Conservation (phyloP, 306 rosid species). For the Abrus pulchellus region DNA sequence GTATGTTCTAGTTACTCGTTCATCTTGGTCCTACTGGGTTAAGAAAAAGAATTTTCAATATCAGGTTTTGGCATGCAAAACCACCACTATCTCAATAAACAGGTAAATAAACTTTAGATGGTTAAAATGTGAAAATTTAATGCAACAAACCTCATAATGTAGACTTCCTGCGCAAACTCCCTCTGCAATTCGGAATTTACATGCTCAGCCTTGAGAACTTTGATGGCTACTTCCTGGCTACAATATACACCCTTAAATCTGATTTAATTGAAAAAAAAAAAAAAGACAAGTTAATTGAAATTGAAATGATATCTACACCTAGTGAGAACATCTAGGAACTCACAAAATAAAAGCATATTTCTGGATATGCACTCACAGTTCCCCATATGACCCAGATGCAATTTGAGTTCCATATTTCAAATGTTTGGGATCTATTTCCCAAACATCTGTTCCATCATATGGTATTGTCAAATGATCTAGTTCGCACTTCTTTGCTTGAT, state of each 20-base stretch:
- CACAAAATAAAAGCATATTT: constrained; percentile 31
- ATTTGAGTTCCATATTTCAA: constrained; percentile 80
- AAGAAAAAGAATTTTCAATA: constrained; percentile 13
- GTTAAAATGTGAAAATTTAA: constrained; percentile 22
- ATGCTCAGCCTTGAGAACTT: constrained; percentile 90
- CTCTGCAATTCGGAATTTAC: constrained; percentile 84
- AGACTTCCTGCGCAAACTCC: constrained; percentile 96
- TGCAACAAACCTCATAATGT: constrained; percentile 82
- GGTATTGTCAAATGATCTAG: constrained; percentile 77
- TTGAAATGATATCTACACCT: constrained; percentile 19
- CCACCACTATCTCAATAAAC: constrained; percentile 27
- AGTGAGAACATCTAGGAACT: constrained; percentile 21
- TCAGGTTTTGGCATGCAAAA: constrained; percentile 20
- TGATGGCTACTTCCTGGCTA: constrained; percentile 96
- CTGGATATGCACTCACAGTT: constrained; percentile 73
- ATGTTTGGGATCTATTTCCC: constrained; percentile 91
- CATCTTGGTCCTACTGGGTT: constrained; percentile 24
- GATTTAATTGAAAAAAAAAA: constrained; percentile 42
- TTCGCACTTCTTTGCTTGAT: constrained; percentile 67
- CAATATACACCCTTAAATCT: constrained; percentile 93
- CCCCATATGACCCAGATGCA: constrained; percentile 95
- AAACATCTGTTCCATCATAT: constrained; percentile 91
- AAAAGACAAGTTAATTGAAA: constrained; percentile 33
- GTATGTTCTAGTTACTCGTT: constrained; percentile 18
- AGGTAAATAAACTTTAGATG: constrained; percentile 33